Base-by-base conservation (phyloP, 2,329 filamentous ascomycete species). In the Penicillium vulpinum region DNA sequence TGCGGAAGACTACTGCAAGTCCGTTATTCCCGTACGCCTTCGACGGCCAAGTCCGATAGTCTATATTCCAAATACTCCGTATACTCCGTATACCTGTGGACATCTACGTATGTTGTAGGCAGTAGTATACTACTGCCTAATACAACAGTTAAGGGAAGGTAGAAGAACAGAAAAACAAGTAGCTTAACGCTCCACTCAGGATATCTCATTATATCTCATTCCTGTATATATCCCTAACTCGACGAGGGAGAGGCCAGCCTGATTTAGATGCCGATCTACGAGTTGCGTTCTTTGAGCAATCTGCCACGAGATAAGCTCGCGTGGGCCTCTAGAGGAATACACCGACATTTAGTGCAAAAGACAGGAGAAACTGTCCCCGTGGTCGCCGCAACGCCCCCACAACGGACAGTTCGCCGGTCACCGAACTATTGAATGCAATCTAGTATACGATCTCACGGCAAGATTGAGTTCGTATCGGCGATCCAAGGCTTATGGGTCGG, bases 181-280 rank as follows among this genome's bases (percentile, higher is more conserved):
- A 56, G 36, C 35, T 54, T 55, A 36, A n/a, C n/a, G 15, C 51
- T 62, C 62, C 62, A 63, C 60, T 36, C 36, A 9, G 9, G 15
- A 15, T 31, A 15, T 22, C 31, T 29, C 22, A 33, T 16, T 16
- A 15, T 35, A 35, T 6, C 31, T n/a, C n/a, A n/a, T n/a, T n/a
- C n/a, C n/a, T n/a, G n/a, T n/a, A n/a, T n/a, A n/a, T n/a, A n/a
- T 36, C 24, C 47, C 50, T 28, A 51, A 38, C 13, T 36, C 18
- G 58, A 51, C 22, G 48, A 50, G 39, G 50, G 35, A 44, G 51
- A 62, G 61, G 62, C 54, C 55, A 51, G 52, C 45, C 31, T 15
- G 54, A 40, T n/a, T 58, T 28, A 60, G 57, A 62, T 62, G 57
- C 52, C 43, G 59, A 62, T 65, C 61, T 57, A 48, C 61, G 41